These are phyloP conservation scores for Trichophyton schoenleinii DNA, from an alignment of 2,329 filamentous ascomycete genomes.

Conservation along the genomic window DNA sequence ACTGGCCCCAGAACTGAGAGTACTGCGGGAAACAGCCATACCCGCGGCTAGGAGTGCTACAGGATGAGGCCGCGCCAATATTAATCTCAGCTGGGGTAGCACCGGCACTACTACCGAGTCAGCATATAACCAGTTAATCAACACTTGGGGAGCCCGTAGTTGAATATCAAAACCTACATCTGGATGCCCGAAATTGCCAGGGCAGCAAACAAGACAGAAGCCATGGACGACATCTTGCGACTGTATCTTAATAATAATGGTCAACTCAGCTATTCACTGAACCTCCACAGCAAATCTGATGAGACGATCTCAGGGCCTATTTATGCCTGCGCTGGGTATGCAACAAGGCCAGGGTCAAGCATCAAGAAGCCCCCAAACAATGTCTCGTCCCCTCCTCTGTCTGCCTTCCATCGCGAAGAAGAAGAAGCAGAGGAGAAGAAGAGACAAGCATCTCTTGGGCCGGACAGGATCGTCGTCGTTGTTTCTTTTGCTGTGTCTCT, in stretches of 20 bases:
- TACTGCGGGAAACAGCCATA: slow-evolving; percentile 23
- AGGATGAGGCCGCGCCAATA: neutral
- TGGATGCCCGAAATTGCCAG: neutral
- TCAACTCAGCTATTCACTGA: neutral
- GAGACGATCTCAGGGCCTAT: neutral
- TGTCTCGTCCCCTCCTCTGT: neutral
- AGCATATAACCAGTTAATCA: neutral
- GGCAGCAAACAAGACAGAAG: neutral
- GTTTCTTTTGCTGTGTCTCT: too few relatives aligned
- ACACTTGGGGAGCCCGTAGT: neutral
- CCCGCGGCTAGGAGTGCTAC: slow-evolving; percentile 3
- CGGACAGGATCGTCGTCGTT: too few relatives aligned
- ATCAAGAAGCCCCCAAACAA: neutral
- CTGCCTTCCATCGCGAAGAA: too few relatives aligned
- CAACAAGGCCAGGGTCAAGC: too few relatives aligned
- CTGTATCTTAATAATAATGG: neutral
- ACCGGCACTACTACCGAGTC: neutral
- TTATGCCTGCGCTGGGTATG: neutral
- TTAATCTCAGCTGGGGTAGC: neutral
- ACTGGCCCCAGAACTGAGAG: slow-evolving; percentile 70
- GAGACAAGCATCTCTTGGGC: too few relatives aligned
- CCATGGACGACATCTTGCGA: neutral
- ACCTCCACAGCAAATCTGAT: neutral
- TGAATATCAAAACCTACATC: neutral
- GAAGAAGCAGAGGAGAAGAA: too few relatives aligned